Evolutionary conservation across 192 early-diverging fungal species (phyloP).

Genomic region (Thoreauomyces humboldtii): DNA sequence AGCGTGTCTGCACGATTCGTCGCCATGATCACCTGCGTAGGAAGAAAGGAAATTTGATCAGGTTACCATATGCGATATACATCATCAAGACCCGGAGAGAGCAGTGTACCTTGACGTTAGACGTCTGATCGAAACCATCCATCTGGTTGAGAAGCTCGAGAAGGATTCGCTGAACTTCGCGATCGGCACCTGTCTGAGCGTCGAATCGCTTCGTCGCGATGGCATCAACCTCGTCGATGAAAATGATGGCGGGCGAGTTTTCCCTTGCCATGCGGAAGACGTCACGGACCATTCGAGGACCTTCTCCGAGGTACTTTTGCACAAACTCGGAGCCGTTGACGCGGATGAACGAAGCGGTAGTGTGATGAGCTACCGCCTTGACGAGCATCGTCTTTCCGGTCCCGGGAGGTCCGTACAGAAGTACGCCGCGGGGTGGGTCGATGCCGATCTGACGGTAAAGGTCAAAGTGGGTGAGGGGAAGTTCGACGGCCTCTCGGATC

Average conservation of each 20-base stretch:
- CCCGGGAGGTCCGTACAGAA: slow-evolving; percentile 97
- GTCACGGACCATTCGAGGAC: slow-evolving; percentile 96
- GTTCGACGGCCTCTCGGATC: slow-evolving; percentile 97
- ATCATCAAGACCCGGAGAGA: background rate
- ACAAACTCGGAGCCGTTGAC: slow-evolving; percentile 98
- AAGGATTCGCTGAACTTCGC: slow-evolving; percentile 97
- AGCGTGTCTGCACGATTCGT: slow-evolving; percentile 97
- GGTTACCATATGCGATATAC: no score
- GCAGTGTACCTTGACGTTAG: slow-evolving; percentile 84
- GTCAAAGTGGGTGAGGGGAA: slow-evolving; percentile 97
- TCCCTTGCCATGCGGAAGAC: slow-evolving; percentile 95
- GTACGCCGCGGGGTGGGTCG: slow-evolving; percentile 96
- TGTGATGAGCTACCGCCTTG: slow-evolving; percentile 98
- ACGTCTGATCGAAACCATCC: slow-evolving; percentile 98
- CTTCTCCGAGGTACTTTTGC: slow-evolving; percentile 98
- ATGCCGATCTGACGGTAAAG: slow-evolving; percentile 98
- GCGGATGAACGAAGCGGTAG: slow-evolving; percentile 93
- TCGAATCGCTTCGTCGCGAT: slow-evolving; percentile 98
- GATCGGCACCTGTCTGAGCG: slow-evolving; percentile 96
- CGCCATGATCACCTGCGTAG: slow-evolving; percentile 90
- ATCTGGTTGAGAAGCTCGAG: slow-evolving; percentile 98
- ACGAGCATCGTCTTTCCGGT: slow-evolving; percentile 97
- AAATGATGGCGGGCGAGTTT: slow-evolving; percentile 96
- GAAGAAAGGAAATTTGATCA: background rate
- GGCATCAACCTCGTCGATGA: slow-evolving; percentile 99